A percentile compares a stretch with the other conserved stretches of the same genome.
phyloP scores from a whole-genome alignment of 306 rosid genomes.

The Urtica urens region DNA sequence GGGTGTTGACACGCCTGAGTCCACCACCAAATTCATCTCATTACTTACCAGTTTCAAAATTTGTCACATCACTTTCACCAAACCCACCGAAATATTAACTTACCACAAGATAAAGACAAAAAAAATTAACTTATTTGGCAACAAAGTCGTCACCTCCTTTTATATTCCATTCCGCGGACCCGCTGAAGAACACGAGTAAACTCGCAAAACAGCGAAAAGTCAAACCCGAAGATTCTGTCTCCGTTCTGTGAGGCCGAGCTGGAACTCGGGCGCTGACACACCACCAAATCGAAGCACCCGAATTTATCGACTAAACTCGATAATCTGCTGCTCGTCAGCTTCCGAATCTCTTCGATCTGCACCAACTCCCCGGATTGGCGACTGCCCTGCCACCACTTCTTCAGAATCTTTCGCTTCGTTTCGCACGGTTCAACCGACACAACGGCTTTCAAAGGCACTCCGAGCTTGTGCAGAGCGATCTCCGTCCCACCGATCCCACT shows the following conservation, averaged over 20 bases:
- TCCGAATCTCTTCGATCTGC: constrained; percentile 66
- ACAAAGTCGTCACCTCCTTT: constrained; percentile 22
- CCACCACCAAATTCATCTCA: too few species aligned
- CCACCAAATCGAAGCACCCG: constrained; percentile 57
- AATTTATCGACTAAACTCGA: constrained; percentile 32
- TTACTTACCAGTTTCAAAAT: too few species aligned
- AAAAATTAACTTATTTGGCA: neutral
- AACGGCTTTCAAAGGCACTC: constrained; percentile 50
- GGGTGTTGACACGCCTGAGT: too few species aligned
- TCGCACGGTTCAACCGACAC: constrained; percentile 60
- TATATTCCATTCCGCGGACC: constrained; percentile 40
- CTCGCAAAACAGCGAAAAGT: constrained; percentile 61
- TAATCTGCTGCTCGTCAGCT: constrained; percentile 45
- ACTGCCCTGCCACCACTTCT: constrained; percentile 65
- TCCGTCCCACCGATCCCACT: constrained; percentile 91
- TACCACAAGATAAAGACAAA: too few species aligned
- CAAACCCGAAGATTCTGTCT: constrained; percentile 28
- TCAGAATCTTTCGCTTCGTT: constrained; percentile 53
- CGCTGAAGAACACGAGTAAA: constrained; percentile 67
- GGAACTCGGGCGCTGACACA: constrained; percentile 57
- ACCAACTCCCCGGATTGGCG: constrained; percentile 60
- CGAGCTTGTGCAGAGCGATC: constrained; percentile 65
- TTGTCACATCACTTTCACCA: too few species aligned
- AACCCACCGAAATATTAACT: too few species aligned
- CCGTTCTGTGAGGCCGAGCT: constrained; percentile 12